phyloP scores from a whole-genome alignment of 345 rosid genomes.

The Salix arbutifolia region DNA sequence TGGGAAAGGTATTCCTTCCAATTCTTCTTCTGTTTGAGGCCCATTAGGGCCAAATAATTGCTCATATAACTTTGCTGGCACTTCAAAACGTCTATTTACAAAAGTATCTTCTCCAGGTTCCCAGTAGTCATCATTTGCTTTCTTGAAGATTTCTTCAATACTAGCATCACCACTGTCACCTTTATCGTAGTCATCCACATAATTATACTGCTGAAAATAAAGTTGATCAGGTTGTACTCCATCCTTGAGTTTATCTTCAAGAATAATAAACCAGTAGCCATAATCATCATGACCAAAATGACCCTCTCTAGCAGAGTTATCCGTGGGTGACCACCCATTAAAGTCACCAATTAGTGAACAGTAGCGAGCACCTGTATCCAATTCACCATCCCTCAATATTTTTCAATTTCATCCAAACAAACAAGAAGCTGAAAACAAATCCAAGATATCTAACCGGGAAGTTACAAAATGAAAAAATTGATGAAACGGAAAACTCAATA shows the following conservation, averaged over 20 bases:
- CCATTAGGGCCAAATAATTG: constrained; percentile 88
- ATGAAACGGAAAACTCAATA: too few species aligned
- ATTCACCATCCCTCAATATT: too few species aligned
- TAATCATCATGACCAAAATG: constrained; percentile 81
- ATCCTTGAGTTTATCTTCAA: constrained; percentile 84
- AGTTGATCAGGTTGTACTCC: constrained; percentile 84
- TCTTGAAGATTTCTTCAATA: constrained; percentile 69
- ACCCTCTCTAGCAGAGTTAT: constrained; percentile 83
- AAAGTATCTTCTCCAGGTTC: constrained; percentile 93
- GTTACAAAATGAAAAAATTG: too few species aligned
- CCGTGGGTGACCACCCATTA: constrained; percentile 90
- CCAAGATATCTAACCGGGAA: too few species aligned
- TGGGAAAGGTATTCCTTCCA: constrained; percentile 61
- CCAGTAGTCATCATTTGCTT: constrained; percentile 90
- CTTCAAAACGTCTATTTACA: constrained; percentile 66
- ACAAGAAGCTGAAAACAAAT: too few species aligned
- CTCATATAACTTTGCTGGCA: constrained; percentile 90
- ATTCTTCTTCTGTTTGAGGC: constrained; percentile 80
- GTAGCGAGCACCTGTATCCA: constrained; percentile 78
- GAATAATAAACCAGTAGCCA: constrained; percentile 88
- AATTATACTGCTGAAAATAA: constrained; percentile 93
- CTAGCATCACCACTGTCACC: constrained; percentile 68
- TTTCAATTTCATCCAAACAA: too few species aligned
- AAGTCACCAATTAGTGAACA: constrained; percentile 85
- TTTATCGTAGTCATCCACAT: constrained; percentile 78